phyloP scores from a whole-genome alignment of 2,329 filamentous ascomycete species.

The Lecanosticta acicola region DNA sequence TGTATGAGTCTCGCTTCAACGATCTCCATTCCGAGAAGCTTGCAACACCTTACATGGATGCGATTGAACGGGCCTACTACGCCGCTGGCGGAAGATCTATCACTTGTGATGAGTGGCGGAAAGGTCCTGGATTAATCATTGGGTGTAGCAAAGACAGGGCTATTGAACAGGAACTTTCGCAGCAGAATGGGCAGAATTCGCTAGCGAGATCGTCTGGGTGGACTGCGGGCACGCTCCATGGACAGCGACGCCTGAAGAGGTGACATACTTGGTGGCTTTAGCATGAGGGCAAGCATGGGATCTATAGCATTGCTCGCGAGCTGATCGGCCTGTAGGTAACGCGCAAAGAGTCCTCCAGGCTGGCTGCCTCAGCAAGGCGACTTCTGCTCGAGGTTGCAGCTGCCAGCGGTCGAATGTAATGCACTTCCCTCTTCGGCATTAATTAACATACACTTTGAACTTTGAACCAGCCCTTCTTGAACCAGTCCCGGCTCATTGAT shows the following conservation, averaged over 20 bases:
- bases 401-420: no score
- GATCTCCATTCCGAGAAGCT: conserved; percentile 4
- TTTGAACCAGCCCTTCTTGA: no score
- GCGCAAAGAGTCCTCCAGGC: no score
- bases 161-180: neutral
- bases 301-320: no score
- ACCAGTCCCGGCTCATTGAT: no score
- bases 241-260: conserved; percentile 5
- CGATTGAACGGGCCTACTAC: conserved; percentile 9
- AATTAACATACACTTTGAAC: no score
- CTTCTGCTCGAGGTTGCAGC: no score
- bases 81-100: conserved; percentile 6
- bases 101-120: conserved; percentile 8
- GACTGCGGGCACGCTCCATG: conserved; percentile 12
- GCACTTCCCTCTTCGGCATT: no score
- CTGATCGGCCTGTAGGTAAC: no score
- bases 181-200: conserved; percentile 9
- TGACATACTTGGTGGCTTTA: no score
- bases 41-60: conserved; percentile 9
- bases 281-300: no score
- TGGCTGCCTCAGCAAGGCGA: no score
- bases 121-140: conserved; percentile 7
- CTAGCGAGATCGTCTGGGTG: conserved; percentile 8
- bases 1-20: conserved; percentile 8
- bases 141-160: conserved; percentile 6